Evolutionary conservation across 1,284 basidiomycete species (phyloP), one percentile per base, ranked within the genome.

Genomic region (Irpex sp.): DNA sequence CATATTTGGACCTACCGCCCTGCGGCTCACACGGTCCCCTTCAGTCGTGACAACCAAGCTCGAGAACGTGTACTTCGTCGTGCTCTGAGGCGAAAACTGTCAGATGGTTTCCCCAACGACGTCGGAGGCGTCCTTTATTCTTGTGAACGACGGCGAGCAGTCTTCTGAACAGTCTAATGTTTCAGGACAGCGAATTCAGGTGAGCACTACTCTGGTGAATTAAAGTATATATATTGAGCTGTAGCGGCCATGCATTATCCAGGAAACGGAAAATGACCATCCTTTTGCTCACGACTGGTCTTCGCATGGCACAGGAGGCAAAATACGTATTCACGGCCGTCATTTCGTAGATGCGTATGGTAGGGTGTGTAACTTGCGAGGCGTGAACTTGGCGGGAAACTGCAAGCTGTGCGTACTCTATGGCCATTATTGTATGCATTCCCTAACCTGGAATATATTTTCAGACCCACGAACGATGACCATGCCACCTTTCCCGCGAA

Each of bases 311-410:
- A 87, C 86, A 0, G 87, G 86, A 9, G 85, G 85, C 13, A 74
- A 73, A n/a, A 69, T 93, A 15, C 74, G 75, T 48, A 77, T 81
- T 0, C 82, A 85, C 65, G 93, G 92, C 0, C 79, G 89, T 15
- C 85, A 96, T 72, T 91, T 95, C 66, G 77, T 94, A 5, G 94
- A 96, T 73, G 77, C 76, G 1, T 84, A 87, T 66, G 92, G 92
- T 5, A 84, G 94, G 57, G 87, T 94, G 6, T 89, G 94, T 69
- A 81, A 80, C 61, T 78, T 94, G 57, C 80, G 92, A 62, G 94
- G 94, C 4, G 93, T 92, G 34, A 96, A 96, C 72, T 74, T 96
- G 54, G 86, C 91, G 13, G 93, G 91, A 2, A 84, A 82, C n/a
- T 88, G 85, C 66, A 96, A 96, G 79, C 86, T 86, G 94, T 95